Base-by-base conservation (phyloP, 805 yeast genomes). In the Yarrowia bubula region DNA sequence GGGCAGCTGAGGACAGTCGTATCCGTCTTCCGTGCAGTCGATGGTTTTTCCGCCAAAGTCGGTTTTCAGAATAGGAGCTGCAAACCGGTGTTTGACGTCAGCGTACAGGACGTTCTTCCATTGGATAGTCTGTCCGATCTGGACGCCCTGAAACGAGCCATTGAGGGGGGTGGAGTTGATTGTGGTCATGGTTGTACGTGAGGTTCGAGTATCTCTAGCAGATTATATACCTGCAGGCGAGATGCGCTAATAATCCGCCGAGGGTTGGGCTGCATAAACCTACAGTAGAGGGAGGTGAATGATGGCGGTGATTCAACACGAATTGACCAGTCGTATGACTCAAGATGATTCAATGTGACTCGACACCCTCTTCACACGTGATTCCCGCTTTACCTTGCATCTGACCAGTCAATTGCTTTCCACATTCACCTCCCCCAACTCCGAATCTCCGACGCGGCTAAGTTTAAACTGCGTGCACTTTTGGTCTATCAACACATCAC, bases 21-120 rank as follows among this genome's bases (percentile, higher is more conserved):
- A 55, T 9, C 61, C 61, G 7, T 55, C 47, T 17, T 55, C 17
- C 5, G 61, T 35, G 13, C 61, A 55, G n/a, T 55, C 38, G 47
- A 55, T 41, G n/a, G 61, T 31, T 2, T n/a, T 11, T 4, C 61
- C 61, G 1, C 11, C 15, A 7, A 39, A 55, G 15, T 55, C 47
- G 3, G 61, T 31, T 14, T 55, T 55, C 15, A 55, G 38, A 10
- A 55, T 17, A n/a, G 61, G 61, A 13, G 37, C 11, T 3, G 47
- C 61, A 15, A 55, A 55, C 7, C 61, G 61, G 38, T 55, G 61
- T 31, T 55, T 55, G 38, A 55, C 61, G 22, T 55, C 61, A 2
- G 61, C 61, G 13, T 55, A 55, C 3, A 55, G 61, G 3, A 55
- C 61, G 47, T 55, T 55, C 8, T 55, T 55, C 61, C 61, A 55